Evolutionary conservation across 441 rosid species (phyloP).

Genomic region (Metrosideros polymorpha): DNA sequence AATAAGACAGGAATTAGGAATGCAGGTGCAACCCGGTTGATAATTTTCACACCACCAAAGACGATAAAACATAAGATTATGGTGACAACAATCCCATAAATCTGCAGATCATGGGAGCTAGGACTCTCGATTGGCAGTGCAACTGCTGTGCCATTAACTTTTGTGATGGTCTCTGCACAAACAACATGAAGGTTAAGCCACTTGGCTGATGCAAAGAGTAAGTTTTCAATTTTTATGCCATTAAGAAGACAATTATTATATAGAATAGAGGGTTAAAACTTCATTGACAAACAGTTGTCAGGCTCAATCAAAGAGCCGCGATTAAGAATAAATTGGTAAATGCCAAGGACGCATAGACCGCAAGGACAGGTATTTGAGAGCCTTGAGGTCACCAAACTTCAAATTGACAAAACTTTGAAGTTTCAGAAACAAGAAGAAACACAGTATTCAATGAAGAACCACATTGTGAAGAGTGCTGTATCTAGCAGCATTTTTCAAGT

Average conservation of each 20-base stretch:
- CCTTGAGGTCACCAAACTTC: neutral
- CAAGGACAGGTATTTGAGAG: neutral
- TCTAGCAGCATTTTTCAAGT: neutral
- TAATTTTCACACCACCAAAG: conserved; percentile 99
- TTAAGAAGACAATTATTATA: neutral
- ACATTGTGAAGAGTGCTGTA: neutral
- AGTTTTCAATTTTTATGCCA: neutral
- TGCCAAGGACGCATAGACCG: neutral
- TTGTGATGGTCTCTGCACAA: conserved; percentile 63
- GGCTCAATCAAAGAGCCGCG: neutral
- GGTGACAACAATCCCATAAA: conserved; percentile 93
- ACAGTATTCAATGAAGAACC: neutral
- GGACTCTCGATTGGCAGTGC: conserved; percentile 58
- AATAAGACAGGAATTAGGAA: conserved; percentile 88
- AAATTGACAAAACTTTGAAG: neutral
- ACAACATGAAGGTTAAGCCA: conserved; percentile 3
- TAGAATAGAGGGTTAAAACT: neutral
- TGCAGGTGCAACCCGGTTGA: conserved; percentile 99
- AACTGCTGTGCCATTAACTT: conserved; percentile 52
- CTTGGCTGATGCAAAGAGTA: neutral
- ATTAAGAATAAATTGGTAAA: neutral
- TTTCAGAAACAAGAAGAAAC: neutral
- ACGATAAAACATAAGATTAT: conserved; percentile 89
- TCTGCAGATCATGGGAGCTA: conserved; percentile 88
- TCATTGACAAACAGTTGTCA: neutral